A percentile compares a stretch with the other conserved stretches of the same genome.
Conservation (phyloP, 164 flowering plant genomes). For the Magnolia kwangsiensis region DNA sequence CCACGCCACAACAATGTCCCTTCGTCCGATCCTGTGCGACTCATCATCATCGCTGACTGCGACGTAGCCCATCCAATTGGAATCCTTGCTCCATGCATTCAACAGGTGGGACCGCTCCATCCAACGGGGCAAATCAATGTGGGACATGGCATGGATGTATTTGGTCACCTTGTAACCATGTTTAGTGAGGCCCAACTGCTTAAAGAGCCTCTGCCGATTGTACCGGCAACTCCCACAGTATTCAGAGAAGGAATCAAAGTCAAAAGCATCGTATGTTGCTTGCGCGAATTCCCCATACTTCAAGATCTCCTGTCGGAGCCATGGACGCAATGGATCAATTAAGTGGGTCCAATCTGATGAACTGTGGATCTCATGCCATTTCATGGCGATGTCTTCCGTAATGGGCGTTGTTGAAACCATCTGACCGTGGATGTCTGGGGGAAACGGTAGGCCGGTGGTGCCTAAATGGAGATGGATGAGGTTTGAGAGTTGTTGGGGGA, state of each 20-base stretch:
- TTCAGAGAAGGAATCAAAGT: slow-evolving; percentile 43
- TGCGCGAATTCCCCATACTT: slow-evolving; percentile 55
- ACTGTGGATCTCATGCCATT: slow-evolving; percentile 56
- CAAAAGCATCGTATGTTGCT: slow-evolving; percentile 54
- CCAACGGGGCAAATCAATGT: slow-evolving; percentile 50
- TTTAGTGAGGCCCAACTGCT: slow-evolving; percentile 31
- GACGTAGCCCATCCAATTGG: slow-evolving; percentile 79
- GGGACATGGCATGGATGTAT: slow-evolving; percentile 65
- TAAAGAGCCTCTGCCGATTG: slow-evolving; percentile 32
- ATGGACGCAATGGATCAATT: slow-evolving; percentile 53
- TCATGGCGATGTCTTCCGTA: slow-evolving; percentile 38
- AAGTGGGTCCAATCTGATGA: slow-evolving; percentile 33
- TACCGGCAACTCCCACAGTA: slow-evolving; percentile 58
- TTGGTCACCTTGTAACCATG: slow-evolving; percentile 49
- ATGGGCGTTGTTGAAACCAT: slow-evolving; percentile 35
- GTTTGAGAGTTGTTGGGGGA: neutral
- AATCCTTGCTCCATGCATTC: slow-evolving; percentile 52
- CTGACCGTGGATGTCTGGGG: neutral
- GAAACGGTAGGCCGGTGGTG: neutral
- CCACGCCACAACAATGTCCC: slow-evolving; percentile 69
- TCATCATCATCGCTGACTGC: slow-evolving; percentile 56
- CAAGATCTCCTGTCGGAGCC: slow-evolving; percentile 48
- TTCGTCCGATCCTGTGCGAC: slow-evolving; percentile 45
- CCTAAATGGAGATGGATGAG: neutral
- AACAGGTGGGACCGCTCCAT: slow-evolving; percentile 33